Conservation (phyloP, 2,329 filamentous ascomycete genomes). For the Talaromyces sp. region DNA sequence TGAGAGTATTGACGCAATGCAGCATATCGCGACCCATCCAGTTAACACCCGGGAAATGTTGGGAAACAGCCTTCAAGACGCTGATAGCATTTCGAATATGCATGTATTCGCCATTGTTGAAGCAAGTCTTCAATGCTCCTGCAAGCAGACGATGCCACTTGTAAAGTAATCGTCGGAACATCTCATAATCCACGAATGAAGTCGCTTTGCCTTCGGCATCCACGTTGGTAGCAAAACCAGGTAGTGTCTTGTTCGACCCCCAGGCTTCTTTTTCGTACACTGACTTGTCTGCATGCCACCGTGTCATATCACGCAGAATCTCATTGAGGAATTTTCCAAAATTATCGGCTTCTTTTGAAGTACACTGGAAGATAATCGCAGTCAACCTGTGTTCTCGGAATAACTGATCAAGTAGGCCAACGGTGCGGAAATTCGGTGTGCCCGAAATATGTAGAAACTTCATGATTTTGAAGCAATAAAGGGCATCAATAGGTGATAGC, state of each 20-base stretch:
- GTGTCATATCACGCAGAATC: constrained; percentile 71
- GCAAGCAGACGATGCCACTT: constrained; percentile 87
- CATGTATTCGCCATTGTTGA: constrained; percentile 88
- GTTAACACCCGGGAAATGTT: constrained; percentile 83
- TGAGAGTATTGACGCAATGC: constrained; percentile 42
- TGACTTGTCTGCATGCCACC: constrained; percentile 76
- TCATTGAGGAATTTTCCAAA: constrained; percentile 88
- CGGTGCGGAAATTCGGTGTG: constrained; percentile 80
- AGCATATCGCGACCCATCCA: constrained; percentile 66
- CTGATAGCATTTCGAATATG: constrained; percentile 95
- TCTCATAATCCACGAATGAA: constrained; percentile 74
- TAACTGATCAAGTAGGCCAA: constrained; percentile 76
- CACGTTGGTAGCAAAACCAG: constrained; percentile 75
- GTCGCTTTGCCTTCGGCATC: constrained; percentile 68
- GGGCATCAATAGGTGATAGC: constrained; percentile 79
- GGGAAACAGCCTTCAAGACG: constrained; percentile 74
- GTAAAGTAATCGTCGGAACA: constrained; percentile 80
- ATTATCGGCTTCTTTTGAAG: constrained; percentile 85
- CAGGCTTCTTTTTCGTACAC: constrained; percentile 81
- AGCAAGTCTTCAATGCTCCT: constrained; percentile 73
- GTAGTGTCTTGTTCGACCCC: constrained; percentile 61
- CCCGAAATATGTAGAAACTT: constrained; percentile 82
- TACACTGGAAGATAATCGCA: constrained; percentile 81
- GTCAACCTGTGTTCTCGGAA: constrained; percentile 80
- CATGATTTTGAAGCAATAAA: constrained; percentile 82